A percentile compares a stretch with the other conserved stretches of the same genome.
phyloP scores from a whole-genome alignment of 805 yeast species.

The Lipomyces spencermartinsiae region DNA sequence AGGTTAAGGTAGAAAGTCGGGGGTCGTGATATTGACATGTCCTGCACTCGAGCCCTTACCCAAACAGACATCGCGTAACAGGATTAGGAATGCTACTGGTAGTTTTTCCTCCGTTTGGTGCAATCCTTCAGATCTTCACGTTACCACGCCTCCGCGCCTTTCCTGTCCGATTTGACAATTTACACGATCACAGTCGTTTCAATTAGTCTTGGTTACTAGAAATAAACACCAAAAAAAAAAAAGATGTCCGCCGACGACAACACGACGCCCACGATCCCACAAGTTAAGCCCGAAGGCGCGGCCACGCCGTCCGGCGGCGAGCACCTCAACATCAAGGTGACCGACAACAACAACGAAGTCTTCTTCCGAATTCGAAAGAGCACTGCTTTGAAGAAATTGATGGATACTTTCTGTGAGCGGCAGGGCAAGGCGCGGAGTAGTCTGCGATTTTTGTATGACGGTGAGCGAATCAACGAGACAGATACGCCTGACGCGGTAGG shows the following conservation, averaged over 20 bases:
- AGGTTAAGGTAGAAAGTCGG: too few relatives aligned
- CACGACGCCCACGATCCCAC: constrained; percentile 51
- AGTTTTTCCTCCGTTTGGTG: not conserved
- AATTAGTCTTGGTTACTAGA: not conserved
- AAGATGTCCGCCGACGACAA: constrained; percentile 29
- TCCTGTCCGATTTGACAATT: not conserved
- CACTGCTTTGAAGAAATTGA: constrained; percentile 89
- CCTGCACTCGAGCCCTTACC: not conserved
- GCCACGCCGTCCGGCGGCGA: constrained; percentile 46
- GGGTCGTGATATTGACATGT: too few relatives aligned
- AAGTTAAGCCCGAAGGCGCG: constrained; percentile 62
- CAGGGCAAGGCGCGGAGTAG: constrained; percentile 87
- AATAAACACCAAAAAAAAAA: not conserved
- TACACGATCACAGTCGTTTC: not conserved
- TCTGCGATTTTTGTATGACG: constrained; percentile 89
- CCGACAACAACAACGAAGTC: constrained; percentile 92
- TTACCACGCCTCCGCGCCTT: not conserved
- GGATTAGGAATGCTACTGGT: too few relatives aligned
- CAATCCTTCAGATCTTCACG: not conserved
- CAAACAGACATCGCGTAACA: not conserved
- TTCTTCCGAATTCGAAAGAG: constrained; percentile 93
- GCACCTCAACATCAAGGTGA: constrained; percentile 90
- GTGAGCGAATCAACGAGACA: constrained; percentile 84
- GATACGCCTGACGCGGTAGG: constrained; percentile 83
- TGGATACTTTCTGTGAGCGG: constrained; percentile 98